Percentiles rank a stretch among this genome's conserved stretches.
Evolutionary conservation across 129 eudicot genomes (phyloP).

Genomic region (Flaveria ramosissima): DNA sequence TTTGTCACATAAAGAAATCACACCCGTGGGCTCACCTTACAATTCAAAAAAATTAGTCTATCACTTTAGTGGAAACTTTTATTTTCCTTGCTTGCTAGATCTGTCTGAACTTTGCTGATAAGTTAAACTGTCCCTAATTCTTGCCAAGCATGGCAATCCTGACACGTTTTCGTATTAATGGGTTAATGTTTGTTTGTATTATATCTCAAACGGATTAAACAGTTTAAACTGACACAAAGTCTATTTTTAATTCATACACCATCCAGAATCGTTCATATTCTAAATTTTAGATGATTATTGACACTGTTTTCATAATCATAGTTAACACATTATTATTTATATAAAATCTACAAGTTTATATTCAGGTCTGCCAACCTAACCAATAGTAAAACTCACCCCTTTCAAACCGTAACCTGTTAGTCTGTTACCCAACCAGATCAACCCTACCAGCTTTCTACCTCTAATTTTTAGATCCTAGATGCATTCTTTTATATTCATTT

Average conservation of each 20-base stretch:
- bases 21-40: background rate
- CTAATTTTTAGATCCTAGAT: background rate
- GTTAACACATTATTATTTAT: too few relatives aligned
- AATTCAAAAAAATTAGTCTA: background rate
- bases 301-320: background rate
- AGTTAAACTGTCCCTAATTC: background rate
- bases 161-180: background rate
- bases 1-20: slow-evolving; percentile 1
- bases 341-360: background rate
- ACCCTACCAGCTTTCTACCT: background rate
- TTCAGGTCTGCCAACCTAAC: background rate
- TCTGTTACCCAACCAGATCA: background rate
- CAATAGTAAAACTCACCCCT: too few relatives aligned
- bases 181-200: background rate
- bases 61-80: background rate
- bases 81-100: background rate
- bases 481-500: background rate
- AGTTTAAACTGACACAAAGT: background rate
- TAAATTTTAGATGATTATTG: background rate
- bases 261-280: background rate
- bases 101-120: background rate
- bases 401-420: too few relatives aligned
- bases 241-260: background rate
- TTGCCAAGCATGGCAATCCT: background rate
- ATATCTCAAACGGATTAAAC: background rate